phyloP scores from a whole-genome alignment of 1,284 basidiomycete species.

The Salmacisia buchloeana region DNA sequence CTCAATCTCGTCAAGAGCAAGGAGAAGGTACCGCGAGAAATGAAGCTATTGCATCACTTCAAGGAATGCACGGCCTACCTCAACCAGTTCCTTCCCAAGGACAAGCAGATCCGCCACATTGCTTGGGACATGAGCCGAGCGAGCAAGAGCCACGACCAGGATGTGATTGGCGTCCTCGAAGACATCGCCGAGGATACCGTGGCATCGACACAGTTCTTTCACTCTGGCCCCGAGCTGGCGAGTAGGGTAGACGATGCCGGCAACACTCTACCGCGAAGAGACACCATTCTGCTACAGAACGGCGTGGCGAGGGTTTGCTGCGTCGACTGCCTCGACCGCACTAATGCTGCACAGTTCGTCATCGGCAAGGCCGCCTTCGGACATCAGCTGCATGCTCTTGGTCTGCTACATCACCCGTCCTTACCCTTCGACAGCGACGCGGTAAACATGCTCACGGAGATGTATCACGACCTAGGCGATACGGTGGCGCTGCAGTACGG shows the following conservation, averaged over 20 bases:
- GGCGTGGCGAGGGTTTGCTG: constrained; percentile 63
- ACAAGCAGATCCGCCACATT: constrained; percentile 81
- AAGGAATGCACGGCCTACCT: constrained; percentile 86
- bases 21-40: constrained; percentile 73
- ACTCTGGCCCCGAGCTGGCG: constrained; percentile 55
- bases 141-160: constrained; percentile 73
- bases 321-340: constrained; percentile 84
- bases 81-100: constrained; percentile 85
- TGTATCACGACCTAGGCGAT: constrained; percentile 69
- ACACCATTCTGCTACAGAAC: constrained; percentile 71
- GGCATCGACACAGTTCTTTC: constrained; percentile 87
- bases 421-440: constrained; percentile 90
- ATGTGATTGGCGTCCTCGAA: constrained; percentile 91
- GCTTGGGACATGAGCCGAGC: constrained; percentile 78
- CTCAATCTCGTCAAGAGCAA: constrained; percentile 77
- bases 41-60: constrained; percentile 87
- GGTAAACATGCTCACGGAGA: constrained; percentile 94
- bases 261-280: constrained; percentile 10
- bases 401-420: constrained; percentile 65
- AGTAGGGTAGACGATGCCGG: background rate
- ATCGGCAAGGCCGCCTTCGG: constrained; percentile 93
- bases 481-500: constrained; percentile 95
- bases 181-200: constrained; percentile 92
- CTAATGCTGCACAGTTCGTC: constrained; percentile 95
- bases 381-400: constrained; percentile 91